Base-by-base conservation (phyloP, 164 flowering plant species). In the Tinospora cordifolia region DNA sequence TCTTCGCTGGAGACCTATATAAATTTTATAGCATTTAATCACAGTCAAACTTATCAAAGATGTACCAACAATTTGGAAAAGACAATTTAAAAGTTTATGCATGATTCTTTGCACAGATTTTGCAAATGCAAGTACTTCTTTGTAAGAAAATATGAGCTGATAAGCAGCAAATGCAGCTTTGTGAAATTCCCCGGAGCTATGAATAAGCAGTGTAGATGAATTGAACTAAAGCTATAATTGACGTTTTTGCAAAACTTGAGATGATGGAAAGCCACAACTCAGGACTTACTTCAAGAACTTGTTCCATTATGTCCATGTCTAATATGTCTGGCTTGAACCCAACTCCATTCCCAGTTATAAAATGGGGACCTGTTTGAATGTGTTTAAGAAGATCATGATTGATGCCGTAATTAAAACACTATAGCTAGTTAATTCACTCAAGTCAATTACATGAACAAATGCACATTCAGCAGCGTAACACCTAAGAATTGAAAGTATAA, bases 271-370 rank as follows among this genome's bases (percentile, higher is more conserved):
- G 36, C 36, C 36, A 62, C 27, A 6, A 24, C 0, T 1, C 26
- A 41, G 39, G 51, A 70, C 80, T 74, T 79, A 82, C 96, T 89
- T 83, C 87, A 22, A 92, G 90, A 75, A 94, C 99, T 78, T 80
- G 85, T 26, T 94, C 97, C 98, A 94, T 86, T n/a, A 94, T 76
- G 81, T 90, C 97, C 98, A 94, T 89, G 82, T 92, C 99, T 75
- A 94, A 68, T 67, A 94, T 92, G 54, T 90, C 90, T 22, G 98
- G 99, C 66, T 89, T 92, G 82, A 94, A 94, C 68, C 98, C 99
- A 62, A 90, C 99, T 26, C 98, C 97, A 72, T 85, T 94, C 30
- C 97, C 99, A 36, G 96, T 94, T 25, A 94, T 92, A 12, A 71
- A 77, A 78, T 94, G 99, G 76, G 98, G 98, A 72, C 99, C 99